Evolutionary conservation across 176 grass and related monocot genomes (phyloP).

Genomic region (Ananas comosus): DNA sequence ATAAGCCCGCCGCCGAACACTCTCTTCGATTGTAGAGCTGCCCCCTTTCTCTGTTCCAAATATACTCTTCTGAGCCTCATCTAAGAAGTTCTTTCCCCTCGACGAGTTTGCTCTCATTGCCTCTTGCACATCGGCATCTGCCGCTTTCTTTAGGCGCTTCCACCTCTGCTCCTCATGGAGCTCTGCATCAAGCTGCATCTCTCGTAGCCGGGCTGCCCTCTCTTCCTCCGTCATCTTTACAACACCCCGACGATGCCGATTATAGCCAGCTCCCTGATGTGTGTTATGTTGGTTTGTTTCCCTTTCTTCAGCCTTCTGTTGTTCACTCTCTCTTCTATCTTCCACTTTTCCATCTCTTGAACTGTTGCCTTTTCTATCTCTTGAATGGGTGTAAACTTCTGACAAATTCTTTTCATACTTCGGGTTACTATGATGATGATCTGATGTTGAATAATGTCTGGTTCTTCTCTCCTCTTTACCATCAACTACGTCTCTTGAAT

Average conservation of each 20-base stretch:
- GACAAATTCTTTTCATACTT: not conserved
- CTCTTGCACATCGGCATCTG: constrained; percentile 49
- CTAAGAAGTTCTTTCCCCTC: constrained; percentile 71
- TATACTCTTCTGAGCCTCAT: constrained; percentile 77
- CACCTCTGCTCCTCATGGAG: constrained; percentile 88
- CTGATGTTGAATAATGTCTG: constrained; percentile 26
- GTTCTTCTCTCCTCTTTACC: constrained; percentile 35
- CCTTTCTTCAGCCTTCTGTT: constrained; percentile 21
- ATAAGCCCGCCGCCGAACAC: constrained; percentile 72
- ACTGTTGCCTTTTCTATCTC: constrained; percentile 3
- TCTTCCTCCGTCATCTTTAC: constrained; percentile 88
- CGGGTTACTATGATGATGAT: not conserved
- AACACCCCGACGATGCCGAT: constrained; percentile 38
- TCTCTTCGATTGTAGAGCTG: constrained; percentile 85
- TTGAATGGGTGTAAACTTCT: constrained; percentile 27
- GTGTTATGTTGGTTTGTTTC: constrained; percentile 17
- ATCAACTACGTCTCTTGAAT: constrained; percentile 16
- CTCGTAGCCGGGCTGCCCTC: constrained; percentile 55
- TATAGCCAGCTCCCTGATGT: constrained; percentile 26
- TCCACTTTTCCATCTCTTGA: not conserved
- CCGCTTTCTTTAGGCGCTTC: constrained; percentile 83
- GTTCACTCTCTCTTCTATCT: constrained; percentile 15
- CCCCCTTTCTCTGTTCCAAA: constrained; percentile 74
- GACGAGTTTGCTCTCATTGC: constrained; percentile 26
- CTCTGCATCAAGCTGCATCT: constrained; percentile 78